Base-by-base conservation (phyloP, 495 filamentous ascomycete genomes). In the Cenococcum geophilum region DNA sequence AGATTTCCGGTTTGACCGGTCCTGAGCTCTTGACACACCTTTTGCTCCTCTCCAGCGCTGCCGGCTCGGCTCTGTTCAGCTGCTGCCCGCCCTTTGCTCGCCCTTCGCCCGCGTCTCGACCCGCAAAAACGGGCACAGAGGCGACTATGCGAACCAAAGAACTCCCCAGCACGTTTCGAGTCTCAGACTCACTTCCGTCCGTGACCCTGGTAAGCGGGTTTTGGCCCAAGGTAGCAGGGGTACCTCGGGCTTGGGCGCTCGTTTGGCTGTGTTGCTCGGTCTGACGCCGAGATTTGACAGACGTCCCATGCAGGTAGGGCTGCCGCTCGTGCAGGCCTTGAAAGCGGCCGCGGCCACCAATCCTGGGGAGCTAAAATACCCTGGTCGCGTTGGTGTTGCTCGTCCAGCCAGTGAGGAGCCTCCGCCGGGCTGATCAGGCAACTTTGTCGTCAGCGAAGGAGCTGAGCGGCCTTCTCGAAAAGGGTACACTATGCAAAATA, bases 241-340 rank as follows among this genome's bases (percentile, higher is more conserved):
- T 10, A 2, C 40, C 18, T 18, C 14, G 40, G 40, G 40, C 40
- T 45, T 16, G 49, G 49, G 23, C 49, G 49, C 49, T 52, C 49
- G 49, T 52, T 52, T 52, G 49, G 49, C 49, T 25, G 49, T 23
- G 40, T 10, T 32, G 40, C 11, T 45, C 40, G 40, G 40, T 14
- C 14, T 45, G 4, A 52, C 49, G 49, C 49, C 49, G 49, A 52
- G 49, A 45, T 45, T 32, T 25, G 49, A 52, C 49, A 52, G 21
- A 45, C 18, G 40, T 45, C 18, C 12, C 40, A 49, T 25, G 49
- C 21, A 23, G 14, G 49, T 52, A 52, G 49, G 49, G 49, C 49
- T 52, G 49, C 40, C 40, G 40, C 40, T 4, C 11, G 12, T 45
- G 40, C 40, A 52, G 49, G 49, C 49, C 49, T 52, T 10, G 16